Percentiles rank a stretch among this genome's conserved stretches.
Evolutionary conservation across 495 filamentous ascomycete genomes (phyloP).

Genomic region (Podospora fimiseda): DNA sequence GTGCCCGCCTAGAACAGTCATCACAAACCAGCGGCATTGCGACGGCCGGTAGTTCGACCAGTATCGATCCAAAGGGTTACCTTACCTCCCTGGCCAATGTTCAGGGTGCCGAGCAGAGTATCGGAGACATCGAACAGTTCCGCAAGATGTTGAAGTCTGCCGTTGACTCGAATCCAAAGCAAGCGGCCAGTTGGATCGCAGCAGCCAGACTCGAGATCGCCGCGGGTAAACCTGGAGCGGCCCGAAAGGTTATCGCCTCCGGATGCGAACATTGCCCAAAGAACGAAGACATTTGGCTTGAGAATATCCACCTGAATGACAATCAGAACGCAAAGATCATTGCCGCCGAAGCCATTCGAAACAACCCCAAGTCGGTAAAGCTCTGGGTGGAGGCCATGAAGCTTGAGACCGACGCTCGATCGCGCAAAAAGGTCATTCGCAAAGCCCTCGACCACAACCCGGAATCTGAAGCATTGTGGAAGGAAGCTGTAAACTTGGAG

Average conservation of each 20-base stretch:
- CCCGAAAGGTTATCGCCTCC: slow-evolving; percentile 73
- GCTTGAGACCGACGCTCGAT: slow-evolving; percentile 68
- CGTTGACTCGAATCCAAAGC: slow-evolving; percentile 89
- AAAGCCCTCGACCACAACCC: slow-evolving; percentile 85
- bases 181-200: slow-evolving; percentile 95
- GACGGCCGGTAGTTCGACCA: slow-evolving; percentile 75
- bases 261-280: slow-evolving; percentile 88
- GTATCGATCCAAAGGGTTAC: slow-evolving; percentile 92
- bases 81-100: slow-evolving; percentile 80
- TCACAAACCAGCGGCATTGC: slow-evolving; percentile 65
- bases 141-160: slow-evolving; percentile 88
- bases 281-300: slow-evolving; percentile 91
- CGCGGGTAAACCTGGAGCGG: slow-evolving; percentile 82
- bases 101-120: slow-evolving; percentile 72
- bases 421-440: slow-evolving; percentile 84
- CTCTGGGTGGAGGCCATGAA: slow-evolving; percentile 96
- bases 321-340: slow-evolving; percentile 90
- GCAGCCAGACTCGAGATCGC: slow-evolving; percentile 87
- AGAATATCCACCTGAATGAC: slow-evolving; percentile 88
- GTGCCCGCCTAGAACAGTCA: slow-evolving; percentile 85
- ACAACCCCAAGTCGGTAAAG: slow-evolving; percentile 78
- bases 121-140: slow-evolving; percentile 95
- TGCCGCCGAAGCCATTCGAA: slow-evolving; percentile 86
- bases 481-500: slow-evolving; percentile 92
- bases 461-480: slow-evolving; percentile 91